Evolutionary conservation across 768 basidiomycete genomes (phyloP), one percentile per base, ranked within the genome.

Genomic region (Pisolithus albus): DNA sequence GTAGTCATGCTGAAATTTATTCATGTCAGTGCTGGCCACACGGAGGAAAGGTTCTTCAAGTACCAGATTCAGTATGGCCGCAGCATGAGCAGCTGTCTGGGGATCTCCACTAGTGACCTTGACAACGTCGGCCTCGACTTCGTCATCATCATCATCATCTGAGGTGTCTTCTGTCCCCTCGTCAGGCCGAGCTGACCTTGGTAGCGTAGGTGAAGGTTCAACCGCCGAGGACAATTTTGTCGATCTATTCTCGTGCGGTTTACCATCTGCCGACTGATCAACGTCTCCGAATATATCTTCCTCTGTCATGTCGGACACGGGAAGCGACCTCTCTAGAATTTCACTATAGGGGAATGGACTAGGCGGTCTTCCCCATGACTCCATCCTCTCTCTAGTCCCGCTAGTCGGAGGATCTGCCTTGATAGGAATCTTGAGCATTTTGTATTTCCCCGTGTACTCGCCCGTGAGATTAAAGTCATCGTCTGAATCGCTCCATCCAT

Each of bases 31-130:
- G 2, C 4, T 15, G 16, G 5, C 13, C 9, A 11, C 28, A 11
- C 15, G 18, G 24, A 28, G n/a, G 41, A 19, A 52, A 36, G 38
- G 48, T 3, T 18, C 11, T 5, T 49, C 42, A 11, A 65, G n/a
- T 46, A 90, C 91, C 75, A 89, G 78, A 67, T 88, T 92, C 59
- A 96, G 73, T 52, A 96, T 93, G 0, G 93, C 93, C 32, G 90
- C 92, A n/a, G 92, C 93, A 45, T 89, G 73, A 2, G 92, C 93
- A 43, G 93, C 93, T 16, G 90, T 90, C 52, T 77, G 75, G 2
- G 93, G 88, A 65, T 95, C 88, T 19, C 81, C 79, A 52, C 88
- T 91, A 2, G 84, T 84, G 54, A 95, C 88, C 70, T 88, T 86
- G 56, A 96, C 82, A 5, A 94, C 71, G 42, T 72, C 72, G 28